Conservation (phyloP, 2,329 filamentous ascomycete genomes). For the Aphanoascus verrucosus region DNA sequence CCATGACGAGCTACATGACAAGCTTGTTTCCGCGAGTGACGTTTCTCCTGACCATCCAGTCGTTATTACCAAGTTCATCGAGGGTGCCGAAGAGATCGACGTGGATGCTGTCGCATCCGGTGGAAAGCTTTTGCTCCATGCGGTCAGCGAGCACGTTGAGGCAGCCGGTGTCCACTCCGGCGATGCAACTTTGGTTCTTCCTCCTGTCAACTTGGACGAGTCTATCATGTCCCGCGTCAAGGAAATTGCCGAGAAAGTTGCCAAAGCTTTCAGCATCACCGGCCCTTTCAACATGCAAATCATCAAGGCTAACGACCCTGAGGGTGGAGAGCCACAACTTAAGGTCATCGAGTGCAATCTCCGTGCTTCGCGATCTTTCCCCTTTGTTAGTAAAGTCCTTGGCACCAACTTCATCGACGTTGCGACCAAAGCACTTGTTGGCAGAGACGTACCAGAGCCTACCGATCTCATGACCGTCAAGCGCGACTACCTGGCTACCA, state of each 20-base stretch:
- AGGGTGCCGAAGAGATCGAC: conserved; percentile 92
- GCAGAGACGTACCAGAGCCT: conserved; percentile 71
- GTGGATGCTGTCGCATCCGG: conserved; percentile 83
- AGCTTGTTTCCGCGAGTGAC: conserved; percentile 77
- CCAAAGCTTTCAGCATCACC: conserved; percentile 92
- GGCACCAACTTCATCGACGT: conserved; percentile 95
- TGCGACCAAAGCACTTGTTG: conserved; percentile 83
- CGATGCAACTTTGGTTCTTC: conserved; percentile 87
- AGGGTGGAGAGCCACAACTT: conserved; percentile 62
- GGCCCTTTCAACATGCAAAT: conserved; percentile 99
- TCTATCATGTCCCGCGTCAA: conserved; percentile 75
- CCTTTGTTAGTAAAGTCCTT: conserved; percentile 94
- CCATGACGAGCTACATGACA: conserved; percentile 82
- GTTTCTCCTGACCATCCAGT: conserved; percentile 96
- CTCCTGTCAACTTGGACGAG: conserved; percentile 68
- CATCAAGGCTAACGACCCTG: conserved; percentile 75
- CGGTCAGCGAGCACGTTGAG: conserved; percentile 91
- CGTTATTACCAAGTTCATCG: conserved; percentile 96
- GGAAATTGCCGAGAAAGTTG: conserved; percentile 91
- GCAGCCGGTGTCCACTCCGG: conserved; percentile 97
- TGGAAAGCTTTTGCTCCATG: conserved; percentile 80
- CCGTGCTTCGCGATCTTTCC: conserved; percentile 93
- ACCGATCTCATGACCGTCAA: conserved; percentile 79
- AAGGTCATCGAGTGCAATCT: conserved; percentile 99
- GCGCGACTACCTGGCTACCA: conserved; percentile 88